Base-by-base conservation (phyloP, 2,329 filamentous ascomycete genomes). In the Ascochyta viciae-villosae region DNA sequence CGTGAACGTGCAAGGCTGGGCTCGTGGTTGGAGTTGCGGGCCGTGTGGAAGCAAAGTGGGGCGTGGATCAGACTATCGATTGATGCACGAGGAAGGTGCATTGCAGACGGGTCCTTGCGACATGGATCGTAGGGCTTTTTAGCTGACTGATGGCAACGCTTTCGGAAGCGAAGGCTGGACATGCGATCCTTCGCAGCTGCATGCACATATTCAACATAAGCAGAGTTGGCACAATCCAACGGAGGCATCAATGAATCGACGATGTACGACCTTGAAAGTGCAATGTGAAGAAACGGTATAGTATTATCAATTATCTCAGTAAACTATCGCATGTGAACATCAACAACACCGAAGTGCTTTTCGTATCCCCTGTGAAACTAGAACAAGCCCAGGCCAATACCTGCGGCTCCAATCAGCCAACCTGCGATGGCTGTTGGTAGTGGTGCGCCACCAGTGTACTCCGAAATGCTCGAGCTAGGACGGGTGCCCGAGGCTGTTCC, bases 361-460 rank as follows among this genome's bases (percentile, higher is more conserved):
- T 13, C 19, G 26, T 16, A 23, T 12, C 42, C 40, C 24, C 10
- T 15, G n/a, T 6, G 22, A 37, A 12, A 26, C 50, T 49, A 68
- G 42, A 68, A 50, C 62, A 65, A 63, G 15, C 64, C 65, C 9
- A 66, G 39, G 27, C 63, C 64, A 38, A 67, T 24, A 33, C 64
- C 64, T 31, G 60, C 63, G 13, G 63, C 64, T 26, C 65, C 65
- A 42, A 67, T 44, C 26, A 66, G 37, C 64, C 60, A 65, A 16
- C 60, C 59, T 41, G 61, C 64, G 9, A 68, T 46, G 16, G 47
- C 58, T 34, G 53, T 56, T 4, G 50, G 56, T n/a, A 44, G 45
- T 7, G 57, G 58, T 6, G 63, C 65, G 12, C 56, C 64, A 39
- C 57, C 61, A 22, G 65, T 58, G 23, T 50, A 60, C 22, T 57